A percentile compares a stretch with the other conserved stretches of the same genome.
phyloP scores from a whole-genome alignment of 768 basidiomycete genomes.

The Pleurotus djamor region DNA sequence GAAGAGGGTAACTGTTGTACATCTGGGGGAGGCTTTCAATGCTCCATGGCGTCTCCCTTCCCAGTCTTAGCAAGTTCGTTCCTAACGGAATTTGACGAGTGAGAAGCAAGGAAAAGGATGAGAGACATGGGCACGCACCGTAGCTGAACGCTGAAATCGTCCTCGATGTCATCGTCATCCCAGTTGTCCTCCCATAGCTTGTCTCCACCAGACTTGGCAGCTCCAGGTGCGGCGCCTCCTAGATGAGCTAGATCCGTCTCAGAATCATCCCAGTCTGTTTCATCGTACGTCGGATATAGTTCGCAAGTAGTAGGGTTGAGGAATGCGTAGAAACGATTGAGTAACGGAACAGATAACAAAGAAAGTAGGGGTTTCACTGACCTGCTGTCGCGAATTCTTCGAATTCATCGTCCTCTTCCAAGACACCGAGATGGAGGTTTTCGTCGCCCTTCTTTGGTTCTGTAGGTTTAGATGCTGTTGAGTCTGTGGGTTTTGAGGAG shows the following conservation, averaged over 20 bases:
- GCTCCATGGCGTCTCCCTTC: conserved; percentile 51
- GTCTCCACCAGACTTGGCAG: conserved; percentile 78
- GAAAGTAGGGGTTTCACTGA: conserved; percentile 24
- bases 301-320: no score
- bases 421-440: conserved; percentile 71
- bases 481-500: conserved; percentile 43
- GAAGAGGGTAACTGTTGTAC: not conserved
- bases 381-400: conserved; percentile 91
- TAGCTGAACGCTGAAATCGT: conserved; percentile 94
- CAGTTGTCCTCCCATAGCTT: conserved; percentile 99
- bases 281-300: not conserved
- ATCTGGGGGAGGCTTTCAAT: conserved; percentile 24
- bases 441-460: conserved; percentile 45
- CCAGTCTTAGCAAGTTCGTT: conserved; percentile 66
- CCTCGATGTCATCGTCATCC: conserved; percentile 99
- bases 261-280: conserved; percentile 82
- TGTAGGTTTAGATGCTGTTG: conserved; percentile 25
- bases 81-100: conserved; percentile 25
- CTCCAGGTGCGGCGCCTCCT: conserved; percentile 69
- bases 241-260: conserved; percentile 82
- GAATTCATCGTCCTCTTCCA: conserved; percentile 98
- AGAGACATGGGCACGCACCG: conserved; percentile 55
- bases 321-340: no score
- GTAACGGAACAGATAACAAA: not conserved
- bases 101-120: not conserved